Conservation (phyloP, 805 yeast genomes). For the Kuraishia molischiana region DNA sequence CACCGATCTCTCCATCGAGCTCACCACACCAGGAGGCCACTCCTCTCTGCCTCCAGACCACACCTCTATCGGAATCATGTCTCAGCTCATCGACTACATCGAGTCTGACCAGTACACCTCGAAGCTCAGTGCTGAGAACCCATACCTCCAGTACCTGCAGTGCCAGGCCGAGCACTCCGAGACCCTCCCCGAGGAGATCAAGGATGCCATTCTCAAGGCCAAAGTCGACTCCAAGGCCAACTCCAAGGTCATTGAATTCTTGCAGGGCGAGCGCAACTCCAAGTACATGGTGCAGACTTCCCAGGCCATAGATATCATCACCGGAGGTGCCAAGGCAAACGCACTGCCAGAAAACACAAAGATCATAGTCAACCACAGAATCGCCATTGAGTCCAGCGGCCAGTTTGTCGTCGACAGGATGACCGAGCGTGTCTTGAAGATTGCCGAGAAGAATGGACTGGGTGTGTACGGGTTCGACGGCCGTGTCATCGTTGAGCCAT, state of each 20-base stretch:
- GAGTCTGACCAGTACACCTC: slow-evolving; percentile 48
- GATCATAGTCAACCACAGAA: slow-evolving; percentile 48
- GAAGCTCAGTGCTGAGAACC: slow-evolving; percentile 40
- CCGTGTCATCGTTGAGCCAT: slow-evolving; percentile 13
- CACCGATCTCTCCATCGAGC: slow-evolving; percentile 28
- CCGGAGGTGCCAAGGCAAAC: slow-evolving; percentile 65
- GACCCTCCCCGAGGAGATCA: slow-evolving; percentile 15
- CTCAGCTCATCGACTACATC: slow-evolving; percentile 41
- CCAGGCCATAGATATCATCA: slow-evolving; percentile 53
- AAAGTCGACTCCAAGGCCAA: slow-evolving; percentile 24
- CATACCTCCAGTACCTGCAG: slow-evolving; percentile 41
- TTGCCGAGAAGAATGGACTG: slow-evolving; percentile 37
- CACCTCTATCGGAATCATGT: slow-evolving; percentile 61
- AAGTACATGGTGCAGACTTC: slow-evolving; percentile 45
- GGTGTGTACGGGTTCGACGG: slow-evolving; percentile 32
- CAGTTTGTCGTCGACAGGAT: slow-evolving; percentile 30
- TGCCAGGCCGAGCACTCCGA: slow-evolving; percentile 47
- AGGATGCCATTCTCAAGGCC: slow-evolving; percentile 23
- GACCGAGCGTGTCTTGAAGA: slow-evolving; percentile 20
- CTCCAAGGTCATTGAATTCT: slow-evolving; percentile 20
- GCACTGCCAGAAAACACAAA: slow-evolving; percentile 59
- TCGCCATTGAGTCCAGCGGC: slow-evolving; percentile 44
- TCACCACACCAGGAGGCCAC: slow-evolving; percentile 68
- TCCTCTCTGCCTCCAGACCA: slow-evolving; percentile 76
- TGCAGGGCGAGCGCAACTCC: slow-evolving; percentile 9